Percentiles rank a stretch among this genome's conserved stretches.
Evolutionary conservation across 345 rosid species (phyloP).

Genomic region (Murraya paniculata): DNA sequence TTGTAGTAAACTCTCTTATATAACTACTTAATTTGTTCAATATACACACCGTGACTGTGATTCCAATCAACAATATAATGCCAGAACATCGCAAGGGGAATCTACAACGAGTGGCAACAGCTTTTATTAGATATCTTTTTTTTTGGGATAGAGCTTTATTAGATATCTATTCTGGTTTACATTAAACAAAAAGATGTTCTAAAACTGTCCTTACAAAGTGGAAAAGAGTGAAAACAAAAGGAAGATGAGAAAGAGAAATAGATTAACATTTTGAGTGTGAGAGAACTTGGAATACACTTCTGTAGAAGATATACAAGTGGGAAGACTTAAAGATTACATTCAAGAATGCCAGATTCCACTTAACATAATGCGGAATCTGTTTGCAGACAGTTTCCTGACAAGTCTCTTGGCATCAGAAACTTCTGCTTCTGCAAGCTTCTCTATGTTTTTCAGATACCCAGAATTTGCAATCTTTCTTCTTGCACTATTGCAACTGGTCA

Average conservation of each 20-base stretch:
- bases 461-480: constrained; percentile 78
- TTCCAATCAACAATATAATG: constrained; percentile 7
- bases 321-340: constrained; percentile 19
- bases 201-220: constrained; percentile 21
- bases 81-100: constrained; percentile 21
- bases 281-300: constrained; percentile 18
- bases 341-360: constrained; percentile 81
- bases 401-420: constrained; percentile 80
- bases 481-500: constrained; percentile 66
- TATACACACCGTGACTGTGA: constrained; percentile 2
- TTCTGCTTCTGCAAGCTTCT: constrained; percentile 83
- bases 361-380: constrained; percentile 63
- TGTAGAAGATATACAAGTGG: constrained; percentile 51
- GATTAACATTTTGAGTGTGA: constrained; percentile 6
- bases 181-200: constrained; percentile 33
- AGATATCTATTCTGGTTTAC: constrained; percentile 30
- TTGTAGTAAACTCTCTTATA: constrained; percentile 5
- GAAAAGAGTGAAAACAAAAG: constrained; percentile 17
- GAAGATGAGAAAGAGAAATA: background rate
- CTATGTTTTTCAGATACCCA: constrained; percentile 74
- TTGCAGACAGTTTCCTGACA: constrained; percentile 68
- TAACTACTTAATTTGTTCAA: background rate
- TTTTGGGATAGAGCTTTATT: background rate
- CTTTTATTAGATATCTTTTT: constrained; percentile 23
- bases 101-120: constrained; percentile 23